Evolutionary conservation across 129 eudicot genomes (phyloP), one percentile per base, ranked within the genome.

Genomic region (Arctium lappa): DNA sequence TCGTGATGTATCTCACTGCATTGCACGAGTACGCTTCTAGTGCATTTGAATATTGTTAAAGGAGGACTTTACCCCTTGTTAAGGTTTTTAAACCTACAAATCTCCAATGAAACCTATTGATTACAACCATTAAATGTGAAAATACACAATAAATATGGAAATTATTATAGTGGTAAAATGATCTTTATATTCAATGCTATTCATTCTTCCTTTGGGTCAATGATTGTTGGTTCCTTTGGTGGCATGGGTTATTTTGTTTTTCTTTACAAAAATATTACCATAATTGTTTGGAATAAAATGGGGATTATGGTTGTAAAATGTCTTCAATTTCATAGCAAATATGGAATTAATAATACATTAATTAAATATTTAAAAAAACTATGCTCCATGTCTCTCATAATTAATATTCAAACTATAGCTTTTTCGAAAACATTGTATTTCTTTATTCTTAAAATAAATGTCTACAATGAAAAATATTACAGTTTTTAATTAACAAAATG

Each of bases 111-210:
- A 60, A n/a, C 31, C 18, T 44, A 46, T 68, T 71, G 12, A 80
- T 50, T 46, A 80, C 77, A 15, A 33, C 71, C 27, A 69, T 40
- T 80, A 33, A 80, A 48, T 80, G 83, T 70, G 9, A 72, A 73
- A 34, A 75, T 73, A 73, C 63, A 63, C 79, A 81, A 37, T 62
- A 73, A 73, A 12, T 73, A 73, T 62, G 42, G 29, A 72, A 37
- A 60, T 53, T 34, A 29, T 38, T 18, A 75, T 22, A 69, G 22
- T 76, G 70, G 37, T 82, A 9, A 76, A 82, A 68, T 69, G 42
- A 69, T 76, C 50, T 77, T 63, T 69, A 44, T 33, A 48, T 69
- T 82, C 16, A 82, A 75, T 82, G 85, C 53, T 75, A 75, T 82
- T 66, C 30, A 75, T 44, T 42, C 70, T 32, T 22, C 2, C 53